Percentiles rank a stretch among this genome's conserved stretches.
phyloP scores from a whole-genome alignment of 306 rosid species.

The Hippophae tibetana region DNA sequence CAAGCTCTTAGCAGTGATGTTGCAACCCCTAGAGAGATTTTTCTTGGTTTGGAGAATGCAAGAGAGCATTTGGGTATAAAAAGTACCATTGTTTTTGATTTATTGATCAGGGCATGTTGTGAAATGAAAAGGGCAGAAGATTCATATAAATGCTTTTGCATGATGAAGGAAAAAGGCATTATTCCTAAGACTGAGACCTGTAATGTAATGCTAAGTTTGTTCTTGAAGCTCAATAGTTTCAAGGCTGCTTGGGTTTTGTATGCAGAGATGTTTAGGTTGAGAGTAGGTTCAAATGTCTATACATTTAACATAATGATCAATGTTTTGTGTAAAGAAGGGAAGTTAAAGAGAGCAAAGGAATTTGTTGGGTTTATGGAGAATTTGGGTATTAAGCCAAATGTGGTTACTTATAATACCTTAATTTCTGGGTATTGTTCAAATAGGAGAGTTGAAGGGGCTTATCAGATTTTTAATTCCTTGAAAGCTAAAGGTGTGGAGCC shows the following conservation, averaged over 20 bases:
- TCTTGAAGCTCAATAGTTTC: conserved; percentile 38
- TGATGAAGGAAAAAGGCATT: conserved; percentile 41
- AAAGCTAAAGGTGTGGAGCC: conserved; percentile 47
- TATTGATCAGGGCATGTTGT: conserved; percentile 47
- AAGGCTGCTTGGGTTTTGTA: conserved; percentile 65
- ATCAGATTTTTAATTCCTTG: conserved; percentile 36
- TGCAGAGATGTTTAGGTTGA: conserved; percentile 79
- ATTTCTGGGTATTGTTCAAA: conserved; percentile 52
- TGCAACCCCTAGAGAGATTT: conserved; percentile 19
- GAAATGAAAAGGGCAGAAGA: conserved; percentile 42
- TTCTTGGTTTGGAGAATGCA: conserved; percentile 28
- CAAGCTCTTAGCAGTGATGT: conserved; percentile 22
- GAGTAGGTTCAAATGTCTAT: conserved; percentile 41
- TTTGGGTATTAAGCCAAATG: conserved; percentile 48
- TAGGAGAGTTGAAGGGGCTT: conserved; percentile 48
- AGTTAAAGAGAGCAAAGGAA: conserved; percentile 68
- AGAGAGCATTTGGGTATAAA: conserved; percentile 23
- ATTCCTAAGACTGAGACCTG: conserved; percentile 51
- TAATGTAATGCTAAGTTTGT: conserved; percentile 49
- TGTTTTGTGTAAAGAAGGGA: conserved; percentile 77
- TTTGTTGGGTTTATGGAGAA: conserved; percentile 58
- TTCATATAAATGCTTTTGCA: conserved; percentile 48
- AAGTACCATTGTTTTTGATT: conserved; percentile 34
- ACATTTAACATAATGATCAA: conserved; percentile 80
- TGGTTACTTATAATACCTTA: conserved; percentile 63